These are phyloP conservation scores for Exophiala calicioides DNA, from an alignment of 2,329 filamentous ascomycete species.

Conservation along the genomic window DNA sequence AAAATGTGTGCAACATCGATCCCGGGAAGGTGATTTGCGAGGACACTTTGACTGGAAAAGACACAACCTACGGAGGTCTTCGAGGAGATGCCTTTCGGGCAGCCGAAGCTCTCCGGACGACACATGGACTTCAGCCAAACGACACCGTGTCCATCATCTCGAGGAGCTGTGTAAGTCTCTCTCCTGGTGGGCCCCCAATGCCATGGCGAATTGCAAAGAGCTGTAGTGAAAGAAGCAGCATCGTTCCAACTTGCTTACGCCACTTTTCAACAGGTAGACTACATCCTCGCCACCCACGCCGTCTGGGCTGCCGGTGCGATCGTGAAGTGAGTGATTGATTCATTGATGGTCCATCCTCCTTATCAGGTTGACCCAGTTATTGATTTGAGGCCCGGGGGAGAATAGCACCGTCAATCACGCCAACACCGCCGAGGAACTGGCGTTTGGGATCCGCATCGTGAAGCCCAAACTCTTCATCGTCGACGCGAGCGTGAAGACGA, in stretches of 20 bases:
- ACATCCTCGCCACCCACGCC: constrained; percentile 6
- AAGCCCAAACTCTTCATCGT: constrained; percentile 9
- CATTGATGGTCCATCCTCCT: neutral
- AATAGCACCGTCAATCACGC: constrained; percentile 25
- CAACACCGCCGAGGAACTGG: constrained; percentile 13
- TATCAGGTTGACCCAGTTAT: neutral
- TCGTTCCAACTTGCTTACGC: neutral
- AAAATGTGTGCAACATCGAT: constrained; percentile 19
- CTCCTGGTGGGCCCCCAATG: no score
- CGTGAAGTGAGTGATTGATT: constrained; percentile 24
- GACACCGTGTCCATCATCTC: constrained; percentile 22
- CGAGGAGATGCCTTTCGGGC: constrained; percentile 19
- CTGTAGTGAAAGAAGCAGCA: no score
- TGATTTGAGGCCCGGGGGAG: no score
- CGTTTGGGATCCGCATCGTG: constrained; percentile 16
- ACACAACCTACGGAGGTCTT: constrained; percentile 15
- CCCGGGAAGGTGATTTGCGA: constrained; percentile 26
- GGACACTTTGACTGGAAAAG: constrained; percentile 22
- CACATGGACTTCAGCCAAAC: constrained; percentile 10
- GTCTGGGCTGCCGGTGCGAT: constrained; percentile 23
- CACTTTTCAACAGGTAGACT: constrained; percentile 5
- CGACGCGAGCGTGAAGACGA: constrained; percentile 1
- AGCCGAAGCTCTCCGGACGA: constrained; percentile 7
- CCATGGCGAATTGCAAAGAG: no score
- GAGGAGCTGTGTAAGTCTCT: constrained; percentile 6